A percentile compares a stretch with the other conserved stretches of the same genome.
Conservation (phyloP, 179 eudicot genomes). For the Sideroxylon spinosum region DNA sequence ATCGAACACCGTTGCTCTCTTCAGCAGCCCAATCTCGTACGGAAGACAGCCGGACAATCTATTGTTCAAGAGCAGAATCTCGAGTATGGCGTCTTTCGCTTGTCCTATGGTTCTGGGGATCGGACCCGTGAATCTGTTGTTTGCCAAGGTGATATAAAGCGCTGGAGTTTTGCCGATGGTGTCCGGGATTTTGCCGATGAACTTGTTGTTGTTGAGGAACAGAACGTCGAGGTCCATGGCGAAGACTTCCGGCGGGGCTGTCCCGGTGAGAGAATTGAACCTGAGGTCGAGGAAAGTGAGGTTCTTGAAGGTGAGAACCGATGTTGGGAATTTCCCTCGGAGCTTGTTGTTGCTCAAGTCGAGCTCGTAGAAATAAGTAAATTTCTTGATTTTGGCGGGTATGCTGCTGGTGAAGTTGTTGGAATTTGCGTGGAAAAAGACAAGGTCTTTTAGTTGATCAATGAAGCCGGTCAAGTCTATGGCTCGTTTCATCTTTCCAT, state of each 20-base stretch:
- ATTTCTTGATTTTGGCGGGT: constrained; percentile 34
- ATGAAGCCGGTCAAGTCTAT: constrained; percentile 34
- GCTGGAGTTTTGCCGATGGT: constrained; percentile 43
- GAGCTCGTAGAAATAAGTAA: constrained; percentile 49
- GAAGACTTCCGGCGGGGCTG: constrained; percentile 40
- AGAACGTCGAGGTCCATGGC: constrained; percentile 44
- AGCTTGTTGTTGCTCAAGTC: constrained; percentile 69
- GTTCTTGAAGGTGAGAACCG: constrained; percentile 34
- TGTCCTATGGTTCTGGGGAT: constrained; percentile 50
- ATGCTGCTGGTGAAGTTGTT: constrained; percentile 49
- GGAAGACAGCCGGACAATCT: constrained; percentile 61
- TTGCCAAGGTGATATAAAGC: constrained; percentile 57
- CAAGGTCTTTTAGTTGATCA: constrained; percentile 38
- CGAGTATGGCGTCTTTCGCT: constrained; percentile 31
- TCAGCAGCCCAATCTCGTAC: constrained; percentile 56
- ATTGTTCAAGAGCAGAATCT: constrained; percentile 53
- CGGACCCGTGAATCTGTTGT: constrained; percentile 54
- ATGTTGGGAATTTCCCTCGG: constrained; percentile 46
- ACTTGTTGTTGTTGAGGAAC: constrained; percentile 61
- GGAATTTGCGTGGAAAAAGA: constrained; percentile 63
- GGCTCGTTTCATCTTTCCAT: constrained; percentile 18
- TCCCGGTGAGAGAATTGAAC: constrained; percentile 51
- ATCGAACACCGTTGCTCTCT: constrained; percentile 41
- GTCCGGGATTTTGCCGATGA: constrained; percentile 41
- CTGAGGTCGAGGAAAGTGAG: constrained; percentile 63